Evolutionary conservation across 805 yeast species (phyloP).

Genomic region (Metschnikowia shivogae): DNA sequence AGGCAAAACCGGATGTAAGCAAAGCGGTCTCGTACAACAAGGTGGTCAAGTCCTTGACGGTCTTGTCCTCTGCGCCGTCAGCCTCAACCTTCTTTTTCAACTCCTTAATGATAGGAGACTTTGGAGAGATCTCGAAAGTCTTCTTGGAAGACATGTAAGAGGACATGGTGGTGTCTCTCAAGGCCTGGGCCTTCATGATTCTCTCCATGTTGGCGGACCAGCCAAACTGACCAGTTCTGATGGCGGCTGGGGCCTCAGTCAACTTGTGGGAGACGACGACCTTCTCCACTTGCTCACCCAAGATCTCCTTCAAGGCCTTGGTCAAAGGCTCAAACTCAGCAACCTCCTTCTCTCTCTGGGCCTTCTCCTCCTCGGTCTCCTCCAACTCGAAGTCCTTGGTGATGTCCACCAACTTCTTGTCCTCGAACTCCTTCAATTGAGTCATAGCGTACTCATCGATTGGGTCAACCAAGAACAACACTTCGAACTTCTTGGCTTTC

Average conservation of each 20-base stretch:
- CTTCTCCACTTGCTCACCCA: constrained; percentile 99
- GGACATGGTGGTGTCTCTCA: constrained; percentile 98
- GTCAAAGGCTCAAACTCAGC: constrained; percentile 91
- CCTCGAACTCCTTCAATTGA: constrained; percentile 98
- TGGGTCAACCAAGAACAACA: constrained; percentile 96
- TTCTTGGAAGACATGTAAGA: constrained; percentile 99
- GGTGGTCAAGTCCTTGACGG: constrained; percentile 96
- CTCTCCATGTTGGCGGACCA: constrained; percentile 99
- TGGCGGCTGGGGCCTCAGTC: constrained; percentile 99
- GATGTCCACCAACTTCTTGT: constrained; percentile 97
- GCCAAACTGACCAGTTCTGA: constrained; percentile 99
- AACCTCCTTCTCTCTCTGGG: constrained; percentile 85
- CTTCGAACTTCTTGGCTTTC: constrained; percentile 98
- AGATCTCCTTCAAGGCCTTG: constrained; percentile 91
- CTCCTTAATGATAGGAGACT: constrained; percentile 91
- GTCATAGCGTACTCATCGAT: constrained; percentile 99
- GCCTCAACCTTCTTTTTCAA: constrained; percentile 94
- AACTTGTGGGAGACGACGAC: constrained; percentile 97
- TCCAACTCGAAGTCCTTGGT: constrained; percentile 98
- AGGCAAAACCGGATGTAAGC: constrained; percentile 96
- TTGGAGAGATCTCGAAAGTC: constrained; percentile 98
- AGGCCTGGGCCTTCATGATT: constrained; percentile 99
- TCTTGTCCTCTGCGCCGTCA: constrained; percentile 97
- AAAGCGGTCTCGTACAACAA: constrained; percentile 96
- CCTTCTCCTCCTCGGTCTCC: constrained; percentile 98